Base-by-base conservation (phyloP, 768 basidiomycete species). In the Tricholoma flavovirens region DNA sequence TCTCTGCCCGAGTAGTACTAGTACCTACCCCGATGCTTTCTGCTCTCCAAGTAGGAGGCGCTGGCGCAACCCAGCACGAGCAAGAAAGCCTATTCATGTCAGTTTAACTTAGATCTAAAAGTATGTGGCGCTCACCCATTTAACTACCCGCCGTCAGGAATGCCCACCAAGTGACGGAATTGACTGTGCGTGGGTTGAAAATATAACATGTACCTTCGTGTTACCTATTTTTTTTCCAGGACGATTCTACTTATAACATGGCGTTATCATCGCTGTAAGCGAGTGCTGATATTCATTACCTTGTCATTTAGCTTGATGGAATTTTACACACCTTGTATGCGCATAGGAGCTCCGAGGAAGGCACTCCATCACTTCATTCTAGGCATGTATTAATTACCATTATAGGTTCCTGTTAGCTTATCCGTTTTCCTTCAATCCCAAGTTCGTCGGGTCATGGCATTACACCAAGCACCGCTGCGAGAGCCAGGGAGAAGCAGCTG, bases 401-500 rank as follows among this genome's bases (percentile, higher is more conserved):
- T 11, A 38, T n/a, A 15, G 1, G 14, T 45, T 8, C 2, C 46
- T 14, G 21, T 49, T n/a, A 32, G 14, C 35, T 35, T 19, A 30
- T 24, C 32, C 15, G 46, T 50, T 38, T 43, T 30, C n/a, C 21
- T 42, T n/a, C 14, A 30, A 15, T 17, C 7, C 30, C 46, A 49
- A 63, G 60, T 33, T 54, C 49, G 40, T 54, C 26, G 26, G 51
- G 32, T 35, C n/a, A n/a, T n/a, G n/a, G n/a, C n/a, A 60, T 71
- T 67, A 48, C 70, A 50, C 65, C 69, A 62, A 73, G 71, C 33
- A 59, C 71, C 54, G 80, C 75, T 12, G 79, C 80, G 65, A 73
- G 70, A 51, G 70, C 72, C 11, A 74, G 83, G 55, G 80, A 84
- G 69, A 75, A 75, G 67, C 73, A 70, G 54, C 69, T 86, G 55